A percentile compares a stretch with the other conserved stretches of the same genome.
Evolutionary conservation across 1,284 basidiomycete genomes (phyloP).

Genomic region (Pseudozyma hubeiensis): DNA sequence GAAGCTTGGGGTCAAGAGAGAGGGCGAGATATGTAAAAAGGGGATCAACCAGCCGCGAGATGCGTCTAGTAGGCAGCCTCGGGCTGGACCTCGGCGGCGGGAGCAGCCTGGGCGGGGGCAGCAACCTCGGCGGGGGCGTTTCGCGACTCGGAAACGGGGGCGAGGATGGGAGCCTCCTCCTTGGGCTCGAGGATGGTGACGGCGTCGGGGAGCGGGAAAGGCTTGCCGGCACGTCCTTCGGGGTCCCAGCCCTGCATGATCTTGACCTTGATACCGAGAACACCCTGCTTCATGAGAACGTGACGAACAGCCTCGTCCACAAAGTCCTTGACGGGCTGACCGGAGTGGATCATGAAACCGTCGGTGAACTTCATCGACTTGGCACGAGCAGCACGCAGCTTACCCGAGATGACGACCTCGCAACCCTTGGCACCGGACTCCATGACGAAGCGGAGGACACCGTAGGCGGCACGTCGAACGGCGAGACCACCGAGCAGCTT

Average conservation of each 20-base stretch:
- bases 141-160: slow-evolving; percentile 66
- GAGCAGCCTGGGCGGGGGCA: slow-evolving; percentile 41
- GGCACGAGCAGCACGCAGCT: slow-evolving; percentile 98
- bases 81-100: slow-evolving; percentile 56
- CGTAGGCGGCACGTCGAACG: slow-evolving; percentile 98
- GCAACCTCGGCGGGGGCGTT: slow-evolving; percentile 55
- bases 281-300: slow-evolving; percentile 98
- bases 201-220: slow-evolving; percentile 94
- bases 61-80: slow-evolving; percentile 57
- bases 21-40: slow-evolving; percentile 46
- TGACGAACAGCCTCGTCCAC: slow-evolving; percentile 98
- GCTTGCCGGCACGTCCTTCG: slow-evolving; percentile 78
- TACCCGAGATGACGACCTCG: slow-evolving; percentile 99
- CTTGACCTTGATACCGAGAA: slow-evolving; percentile 99
- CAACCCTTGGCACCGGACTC: slow-evolving; percentile 99
- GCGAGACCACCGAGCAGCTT: slow-evolving; percentile 99
- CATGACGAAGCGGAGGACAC: slow-evolving; percentile 99
- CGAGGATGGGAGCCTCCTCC: slow-evolving; percentile 72
- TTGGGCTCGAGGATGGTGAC: slow-evolving; percentile 89
- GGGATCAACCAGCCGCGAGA: slow-evolving; percentile 3
- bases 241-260: slow-evolving; percentile 99
- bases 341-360: slow-evolving; percentile 99
- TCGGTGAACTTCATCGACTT: slow-evolving; percentile 99
- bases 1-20: slow-evolving; percentile 44
- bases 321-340: slow-evolving; percentile 96